These are phyloP conservation scores for Capsicum baccatum DNA, from an alignment of 257 asterid genomes.

Conservation along the genomic window DNA sequence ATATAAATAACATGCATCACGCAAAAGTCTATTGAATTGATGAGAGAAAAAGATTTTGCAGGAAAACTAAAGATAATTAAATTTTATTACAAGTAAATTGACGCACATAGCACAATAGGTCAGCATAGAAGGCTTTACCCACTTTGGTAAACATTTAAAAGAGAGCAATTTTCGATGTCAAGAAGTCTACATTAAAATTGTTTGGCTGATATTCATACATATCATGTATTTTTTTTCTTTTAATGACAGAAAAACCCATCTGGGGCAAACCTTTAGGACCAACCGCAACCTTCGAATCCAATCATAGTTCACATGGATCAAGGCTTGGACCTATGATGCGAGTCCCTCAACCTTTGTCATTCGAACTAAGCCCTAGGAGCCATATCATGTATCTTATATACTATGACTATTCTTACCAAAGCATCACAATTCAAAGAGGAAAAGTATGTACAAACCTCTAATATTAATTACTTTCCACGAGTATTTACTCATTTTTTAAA, in stretches of 20 bases:
- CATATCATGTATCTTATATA: neutral
- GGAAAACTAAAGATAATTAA: neutral
- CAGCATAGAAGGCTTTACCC: neutral
- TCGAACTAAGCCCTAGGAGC: neutral
- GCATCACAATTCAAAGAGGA: neutral
- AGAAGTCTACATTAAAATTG: neutral
- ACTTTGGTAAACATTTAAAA: neutral
- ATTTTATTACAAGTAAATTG: neutral
- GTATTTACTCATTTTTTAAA: neutral
- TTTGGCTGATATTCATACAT: neutral
- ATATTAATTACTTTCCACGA: neutral
- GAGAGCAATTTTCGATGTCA: neutral
- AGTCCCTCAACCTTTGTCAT: too few relatives aligned
- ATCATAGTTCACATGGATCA: neutral
- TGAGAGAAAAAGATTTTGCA: neutral
- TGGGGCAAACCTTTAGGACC: neutral
- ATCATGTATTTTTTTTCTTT: neutral
- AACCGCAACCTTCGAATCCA: neutral
- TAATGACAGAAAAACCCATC: neutral
- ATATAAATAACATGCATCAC: neutral
- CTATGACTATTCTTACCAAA: neutral
- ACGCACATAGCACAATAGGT: neutral
- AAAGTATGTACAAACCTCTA: neutral
- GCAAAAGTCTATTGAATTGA: neutral
- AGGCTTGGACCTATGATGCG: neutral